Evolutionary conservation across 441 rosid species (phyloP), one percentile per base, ranked within the genome.

Genomic region (Arabidopsis lyrata): DNA sequence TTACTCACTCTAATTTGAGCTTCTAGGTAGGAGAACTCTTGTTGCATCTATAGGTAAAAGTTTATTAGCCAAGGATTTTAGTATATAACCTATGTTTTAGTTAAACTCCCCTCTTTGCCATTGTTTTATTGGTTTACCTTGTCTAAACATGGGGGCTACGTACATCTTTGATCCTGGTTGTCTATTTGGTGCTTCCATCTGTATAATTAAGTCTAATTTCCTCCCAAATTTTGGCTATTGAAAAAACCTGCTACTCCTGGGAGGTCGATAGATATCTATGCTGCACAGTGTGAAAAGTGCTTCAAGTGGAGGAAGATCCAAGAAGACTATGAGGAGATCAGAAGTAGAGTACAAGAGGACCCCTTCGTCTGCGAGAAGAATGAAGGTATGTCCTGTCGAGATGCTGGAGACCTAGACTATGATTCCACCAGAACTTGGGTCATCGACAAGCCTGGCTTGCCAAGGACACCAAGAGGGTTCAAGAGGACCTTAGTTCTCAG

Each of bases 231-330:
- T 24, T 24, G 27, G 27, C 27, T 24, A 24, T 24, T 24, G 72
- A 81, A 84, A 87, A 83, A 76, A 64, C 16, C 77, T 14, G 73
- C 32, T 16, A 34, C 68, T 8, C 5, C 69, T 0, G 71, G 44
- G 45, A 80, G 85, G 58, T 77, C 83, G 3, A 81, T 92, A 14
- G 94, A 90, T 78, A 82, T 83, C 22, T 88, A 83, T 72, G 90
- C 93, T 5, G 95, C 83, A 61, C 96, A 92, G 63, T 90, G 97
- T 55, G 84, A 80, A 47, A 80, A 81, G 31, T 92, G 96, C 83
- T 68, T 53, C 5, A 90, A 92, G 70, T 92, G 96, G 97, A 88
- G 97, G 83, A 83, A 81, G 77, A 83, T 92, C 0, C 81, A 82
- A 73, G 93, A 83, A 72, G 89, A 85, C 78, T 92, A 86, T 3